These are phyloP conservation scores for Tetradesmus lagerheimii DNA, from an alignment of 139 green algal species.

Conservation along the genomic window DNA sequence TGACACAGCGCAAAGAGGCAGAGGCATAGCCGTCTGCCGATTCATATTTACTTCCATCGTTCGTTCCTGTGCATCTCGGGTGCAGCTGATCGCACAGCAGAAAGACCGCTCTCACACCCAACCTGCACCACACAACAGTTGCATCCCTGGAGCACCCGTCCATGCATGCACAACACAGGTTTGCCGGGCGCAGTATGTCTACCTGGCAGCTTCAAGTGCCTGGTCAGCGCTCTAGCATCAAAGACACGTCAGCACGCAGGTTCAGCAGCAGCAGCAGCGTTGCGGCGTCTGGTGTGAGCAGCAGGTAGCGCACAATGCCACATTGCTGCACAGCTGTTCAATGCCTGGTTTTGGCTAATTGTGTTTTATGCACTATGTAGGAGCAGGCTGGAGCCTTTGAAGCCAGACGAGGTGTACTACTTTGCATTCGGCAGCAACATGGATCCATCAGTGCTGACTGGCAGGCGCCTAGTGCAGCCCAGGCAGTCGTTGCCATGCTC, in stretches of 20 bases:
- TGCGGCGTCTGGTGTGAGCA: background rate
- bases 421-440: constrained; percentile 64
- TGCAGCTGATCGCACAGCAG: too few relatives aligned
- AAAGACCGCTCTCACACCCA: background rate
- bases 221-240: background rate
- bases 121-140: background rate
- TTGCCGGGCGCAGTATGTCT: background rate
- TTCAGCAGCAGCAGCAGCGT: background rate
- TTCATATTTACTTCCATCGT: too few relatives aligned
- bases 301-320: background rate
- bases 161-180: background rate
- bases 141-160: background rate
- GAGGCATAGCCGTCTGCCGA: too few relatives aligned
- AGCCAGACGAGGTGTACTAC: constrained; percentile 52
- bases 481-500: constrained; percentile 27
- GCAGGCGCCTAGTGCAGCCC: constrained; percentile 46
- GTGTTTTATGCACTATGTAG: too few relatives aligned
- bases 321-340: background rate
- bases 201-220: too few relatives aligned
- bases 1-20: too few relatives aligned
- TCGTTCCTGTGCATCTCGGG: too few relatives aligned
- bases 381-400: background rate
- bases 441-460: constrained; percentile 48
- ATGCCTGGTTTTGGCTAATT: background rate
- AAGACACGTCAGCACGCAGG: too few relatives aligned